A percentile compares a stretch with the other conserved stretches of the same genome.
Conservation (phyloP, 2,329 filamentous ascomycete species). For the Graphilbum sp. region DNA sequence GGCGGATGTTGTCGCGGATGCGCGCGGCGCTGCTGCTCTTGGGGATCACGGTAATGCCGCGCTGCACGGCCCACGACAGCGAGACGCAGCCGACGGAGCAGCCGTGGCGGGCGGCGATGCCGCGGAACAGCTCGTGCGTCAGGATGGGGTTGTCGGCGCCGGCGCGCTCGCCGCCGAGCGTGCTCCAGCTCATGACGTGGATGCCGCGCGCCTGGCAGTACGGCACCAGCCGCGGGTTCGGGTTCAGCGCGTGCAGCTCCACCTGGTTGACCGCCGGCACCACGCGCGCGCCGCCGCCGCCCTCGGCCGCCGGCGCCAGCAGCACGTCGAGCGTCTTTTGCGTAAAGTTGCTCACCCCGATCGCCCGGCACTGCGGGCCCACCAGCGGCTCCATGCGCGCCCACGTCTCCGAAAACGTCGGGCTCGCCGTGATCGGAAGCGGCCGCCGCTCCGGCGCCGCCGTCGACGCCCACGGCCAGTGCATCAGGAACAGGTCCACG, state of each 20-base stretch:
- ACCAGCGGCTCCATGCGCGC: not conserved
- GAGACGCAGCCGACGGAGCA: not conserved
- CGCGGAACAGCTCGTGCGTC: not conserved
- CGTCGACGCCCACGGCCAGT: constrained; percentile 30
- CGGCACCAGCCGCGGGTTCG: not conserved
- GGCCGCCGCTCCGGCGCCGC: not conserved
- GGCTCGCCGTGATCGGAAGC: not conserved
- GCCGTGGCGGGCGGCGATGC: not conserved
- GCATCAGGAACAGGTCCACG: constrained; percentile 47
- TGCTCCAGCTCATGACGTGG: not conserved
- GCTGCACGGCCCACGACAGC: not conserved
- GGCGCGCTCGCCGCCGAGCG: not conserved
- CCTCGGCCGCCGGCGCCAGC: too few species aligned
- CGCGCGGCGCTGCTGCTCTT: not conserved
- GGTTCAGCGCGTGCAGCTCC: not conserved
- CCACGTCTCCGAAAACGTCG: not conserved
- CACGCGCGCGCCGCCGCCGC: not conserved
- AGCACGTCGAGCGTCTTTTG: not conserved
- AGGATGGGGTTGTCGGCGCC: not conserved
- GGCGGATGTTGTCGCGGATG: not conserved
- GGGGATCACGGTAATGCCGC: not conserved
- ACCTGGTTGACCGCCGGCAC: not conserved
- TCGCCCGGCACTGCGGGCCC: not conserved
- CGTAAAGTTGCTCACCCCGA: not conserved
- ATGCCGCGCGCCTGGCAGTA: not conserved